phyloP scores from a whole-genome alignment of 768 basidiomycete species.

The Nidularia pulvinata region DNA sequence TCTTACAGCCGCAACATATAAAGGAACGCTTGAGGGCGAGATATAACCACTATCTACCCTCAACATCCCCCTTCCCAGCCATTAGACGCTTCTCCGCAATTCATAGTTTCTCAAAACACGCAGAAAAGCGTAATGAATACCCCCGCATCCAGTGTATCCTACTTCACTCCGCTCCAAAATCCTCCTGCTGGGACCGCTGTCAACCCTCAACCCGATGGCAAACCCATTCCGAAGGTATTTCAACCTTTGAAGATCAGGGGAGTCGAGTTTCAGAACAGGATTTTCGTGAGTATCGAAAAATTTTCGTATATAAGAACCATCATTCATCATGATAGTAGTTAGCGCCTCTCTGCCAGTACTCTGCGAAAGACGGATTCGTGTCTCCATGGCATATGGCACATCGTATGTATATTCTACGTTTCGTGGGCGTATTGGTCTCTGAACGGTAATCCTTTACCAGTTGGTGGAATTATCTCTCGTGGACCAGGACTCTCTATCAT shows the following conservation, averaged over 20 bases:
- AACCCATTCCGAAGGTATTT: conserved; percentile 18
- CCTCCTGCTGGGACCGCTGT: conserved; percentile 43
- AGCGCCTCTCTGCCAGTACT: conserved; percentile 44
- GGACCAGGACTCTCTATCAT: conserved; percentile 55
- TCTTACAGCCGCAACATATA: too few relatives aligned
- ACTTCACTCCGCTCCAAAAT: conserved; percentile 45
- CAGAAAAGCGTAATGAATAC: conserved; percentile 17
- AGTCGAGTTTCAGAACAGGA: conserved; percentile 2
- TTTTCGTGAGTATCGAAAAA: not conserved
- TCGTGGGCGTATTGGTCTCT: conserved; percentile 7
- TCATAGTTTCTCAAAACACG: too few relatives aligned
- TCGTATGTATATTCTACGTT: conserved; percentile 6
- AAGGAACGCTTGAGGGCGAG: too few relatives aligned
- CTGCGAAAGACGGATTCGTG: conserved; percentile 35
- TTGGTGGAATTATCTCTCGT: conserved; percentile 48
- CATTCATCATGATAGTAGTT: conserved; percentile 18
- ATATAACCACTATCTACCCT: too few relatives aligned
- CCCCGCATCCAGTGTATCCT: conserved; percentile 38
- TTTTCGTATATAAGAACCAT: not conserved
- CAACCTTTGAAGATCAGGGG: not conserved
- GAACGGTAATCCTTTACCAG: conserved; percentile 7
- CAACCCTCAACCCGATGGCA: conserved; percentile 36
- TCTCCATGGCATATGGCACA: conserved; percentile 45
- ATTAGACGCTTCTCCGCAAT: too few relatives aligned
- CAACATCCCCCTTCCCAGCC: too few relatives aligned